These are phyloP conservation scores for Pseudocercospora vitis DNA, from an alignment of 2,329 filamentous ascomycete genomes.

Conservation along the genomic window DNA sequence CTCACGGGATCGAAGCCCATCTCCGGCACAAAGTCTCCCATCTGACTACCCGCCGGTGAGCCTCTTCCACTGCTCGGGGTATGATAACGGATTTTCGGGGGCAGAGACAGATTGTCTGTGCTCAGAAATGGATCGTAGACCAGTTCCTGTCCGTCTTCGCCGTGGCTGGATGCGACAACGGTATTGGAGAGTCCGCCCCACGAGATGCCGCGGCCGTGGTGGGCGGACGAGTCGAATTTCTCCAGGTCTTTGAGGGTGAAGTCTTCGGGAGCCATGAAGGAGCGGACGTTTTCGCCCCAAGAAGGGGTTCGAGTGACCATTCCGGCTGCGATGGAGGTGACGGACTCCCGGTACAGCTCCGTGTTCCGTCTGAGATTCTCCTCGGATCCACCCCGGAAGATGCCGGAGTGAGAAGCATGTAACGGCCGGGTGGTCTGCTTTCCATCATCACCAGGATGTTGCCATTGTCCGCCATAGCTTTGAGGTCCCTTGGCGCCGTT, in stretches of 20 bases:
- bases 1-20: slow-evolving; percentile 2
- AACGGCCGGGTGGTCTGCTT: neutral
- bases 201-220: neutral
- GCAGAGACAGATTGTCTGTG: neutral
- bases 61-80: neutral
- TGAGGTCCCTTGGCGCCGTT: slow-evolving; percentile 62
- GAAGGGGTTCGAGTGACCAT: neutral
- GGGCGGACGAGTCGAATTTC: neutral
- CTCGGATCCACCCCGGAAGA: neutral
- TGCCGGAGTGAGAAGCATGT: neutral
- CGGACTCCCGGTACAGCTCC: too few relatives aligned
- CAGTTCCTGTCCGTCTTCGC: too few relatives aligned
- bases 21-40: neutral
- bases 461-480: slow-evolving; percentile 24
- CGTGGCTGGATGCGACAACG: too few relatives aligned
- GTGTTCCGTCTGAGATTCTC: neutral
- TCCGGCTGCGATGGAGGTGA: neutral
- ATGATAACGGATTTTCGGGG: neutral
- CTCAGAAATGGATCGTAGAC: neutral
- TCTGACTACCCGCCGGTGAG: neutral
- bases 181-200: neutral
- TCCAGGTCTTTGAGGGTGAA: neutral
- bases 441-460: neutral
- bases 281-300: neutral
- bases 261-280: neutral